phyloP scores from a whole-genome alignment of 2,329 filamentous ascomycete species.

The Cladosporium austrohemisphaericum region DNA sequence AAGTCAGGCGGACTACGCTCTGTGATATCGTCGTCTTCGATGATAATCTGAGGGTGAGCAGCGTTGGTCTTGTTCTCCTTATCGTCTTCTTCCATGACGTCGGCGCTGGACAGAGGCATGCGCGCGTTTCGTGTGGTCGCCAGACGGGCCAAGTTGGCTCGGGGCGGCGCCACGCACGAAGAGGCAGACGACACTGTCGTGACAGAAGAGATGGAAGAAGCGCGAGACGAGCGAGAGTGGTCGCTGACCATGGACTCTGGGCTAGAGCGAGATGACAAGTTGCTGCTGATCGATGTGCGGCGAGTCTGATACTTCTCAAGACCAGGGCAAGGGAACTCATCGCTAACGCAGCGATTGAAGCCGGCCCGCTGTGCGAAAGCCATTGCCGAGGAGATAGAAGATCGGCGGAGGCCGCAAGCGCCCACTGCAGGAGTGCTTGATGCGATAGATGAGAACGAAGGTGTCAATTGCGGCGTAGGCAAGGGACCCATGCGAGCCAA shows the following conservation, averaged over 20 bases:
- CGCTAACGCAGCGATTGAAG: conserved; percentile 54
- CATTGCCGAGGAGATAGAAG: conserved; percentile 59
- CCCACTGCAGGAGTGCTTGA: conserved; percentile 60
- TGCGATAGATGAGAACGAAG: conserved; percentile 44
- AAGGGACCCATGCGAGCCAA: conserved; percentile 53
- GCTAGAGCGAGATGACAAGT: conserved; percentile 51
- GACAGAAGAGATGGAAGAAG: conserved; percentile 53
- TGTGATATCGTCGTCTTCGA: conserved; percentile 25
- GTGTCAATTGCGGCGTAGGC: conserved; percentile 61
- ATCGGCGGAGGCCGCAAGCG: conserved; percentile 49
- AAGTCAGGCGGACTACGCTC: conserved; percentile 34
- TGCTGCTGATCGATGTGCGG: conserved; percentile 48
- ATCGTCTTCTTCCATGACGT: conserved; percentile 19
- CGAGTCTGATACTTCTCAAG: conserved; percentile 29
- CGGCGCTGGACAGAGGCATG: conserved; percentile 32
- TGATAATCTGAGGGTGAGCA: conserved; percentile 28
- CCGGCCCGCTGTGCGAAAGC: conserved; percentile 53
- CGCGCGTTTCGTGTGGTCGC: conserved; percentile 51
- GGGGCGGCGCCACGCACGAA: conserved; percentile 48
- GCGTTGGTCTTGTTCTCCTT: conserved; percentile 26
- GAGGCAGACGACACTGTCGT: conserved; percentile 41
- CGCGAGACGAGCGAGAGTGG: conserved; percentile 51
- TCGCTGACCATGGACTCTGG: conserved; percentile 64
- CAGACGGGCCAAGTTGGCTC: conserved; percentile 48
- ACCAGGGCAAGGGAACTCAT: conserved; percentile 39